phyloP scores from a whole-genome alignment of 305 asterid species.

The Fraxinus greggii region DNA sequence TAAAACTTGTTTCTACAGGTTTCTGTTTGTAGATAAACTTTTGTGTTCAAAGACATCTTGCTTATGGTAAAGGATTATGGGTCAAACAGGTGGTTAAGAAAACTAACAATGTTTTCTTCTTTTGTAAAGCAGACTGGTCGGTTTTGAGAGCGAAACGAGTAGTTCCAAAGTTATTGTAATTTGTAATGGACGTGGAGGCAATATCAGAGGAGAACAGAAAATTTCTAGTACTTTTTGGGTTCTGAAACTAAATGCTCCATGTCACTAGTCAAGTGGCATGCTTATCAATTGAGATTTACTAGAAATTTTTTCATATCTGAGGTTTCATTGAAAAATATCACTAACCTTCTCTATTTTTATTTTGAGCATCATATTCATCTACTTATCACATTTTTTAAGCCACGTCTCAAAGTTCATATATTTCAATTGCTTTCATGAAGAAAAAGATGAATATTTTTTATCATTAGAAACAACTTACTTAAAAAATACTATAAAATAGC shows the following conservation, averaged over 20 bases:
- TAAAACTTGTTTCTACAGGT: background rate
- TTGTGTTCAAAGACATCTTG: background rate
- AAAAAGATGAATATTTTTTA: no score
- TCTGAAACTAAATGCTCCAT: background rate
- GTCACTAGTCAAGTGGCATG: background rate
- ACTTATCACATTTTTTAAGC: no score
- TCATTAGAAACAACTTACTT: no score
- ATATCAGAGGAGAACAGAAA: background rate
- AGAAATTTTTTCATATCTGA: no score
- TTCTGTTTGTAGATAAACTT: constrained; percentile 13
- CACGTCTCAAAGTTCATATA: no score
- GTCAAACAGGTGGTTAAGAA: background rate
- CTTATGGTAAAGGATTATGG: background rate
- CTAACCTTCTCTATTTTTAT: no score
- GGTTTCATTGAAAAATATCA: no score
- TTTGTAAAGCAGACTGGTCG: background rate
- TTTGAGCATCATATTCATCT: no score
- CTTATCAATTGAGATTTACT: no score
- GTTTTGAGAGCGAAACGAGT: background rate
- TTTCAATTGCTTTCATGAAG: no score
- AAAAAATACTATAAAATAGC: no score
- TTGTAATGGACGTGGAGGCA: background rate
- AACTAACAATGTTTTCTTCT: background rate
- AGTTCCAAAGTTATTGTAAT: background rate
- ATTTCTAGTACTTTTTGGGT: background rate